Evolutionary conservation across 208 protist species (phyloP), one percentile per base, ranked within the genome.

Genomic region (Lotmaria passim): DNA sequence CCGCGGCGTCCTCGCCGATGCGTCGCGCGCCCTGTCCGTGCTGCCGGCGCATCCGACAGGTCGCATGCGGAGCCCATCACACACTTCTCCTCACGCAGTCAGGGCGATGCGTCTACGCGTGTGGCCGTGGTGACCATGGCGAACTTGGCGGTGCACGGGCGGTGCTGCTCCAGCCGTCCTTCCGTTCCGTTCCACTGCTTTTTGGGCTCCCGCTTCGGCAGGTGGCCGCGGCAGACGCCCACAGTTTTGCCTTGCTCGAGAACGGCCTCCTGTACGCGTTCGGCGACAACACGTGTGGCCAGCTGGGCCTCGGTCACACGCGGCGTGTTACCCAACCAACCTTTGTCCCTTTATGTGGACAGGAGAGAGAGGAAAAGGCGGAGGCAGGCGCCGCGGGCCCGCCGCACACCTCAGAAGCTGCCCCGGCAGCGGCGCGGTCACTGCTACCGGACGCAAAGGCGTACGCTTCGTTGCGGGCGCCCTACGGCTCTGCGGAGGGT

Each of bases 201-300:
- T 92, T 94, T 68, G 91, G 91, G 26, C 73, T 93, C n/a, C 78
- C 81, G 12, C 79, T 94, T 31, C 58, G 55, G 19, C 71, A 81
- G 44, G 74, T 96, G 21, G 51, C 69, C 2, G 91, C 88, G 8
- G 82, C 86, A 23, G 88, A 77, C 24, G 73, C 86, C 7, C 91
- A 96, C 74, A 92, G 83, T 61, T 88, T 96, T 69, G 84, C 87
- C n/a, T 75, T 93, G 46, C 77, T 93, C 10, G 59, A 81, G 50
- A 93, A 85, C 10, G 88, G 88, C 10, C 82, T 83, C 38, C 75
- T 96, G 28, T 79, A 93, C 23, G 87, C 85, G 6, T 96, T 93
- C 69, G 91, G 90, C 26, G 85, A 91, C 59, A 95, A 95, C 73
- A 78, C 69, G 23, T 85, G 80, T 48, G 90, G 90, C 6, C 90